Percentiles rank a stretch among this genome's conserved stretches.
phyloP scores from a whole-genome alignment of 176 grass and related monocot species.

The Oropetium thomaeum region DNA sequence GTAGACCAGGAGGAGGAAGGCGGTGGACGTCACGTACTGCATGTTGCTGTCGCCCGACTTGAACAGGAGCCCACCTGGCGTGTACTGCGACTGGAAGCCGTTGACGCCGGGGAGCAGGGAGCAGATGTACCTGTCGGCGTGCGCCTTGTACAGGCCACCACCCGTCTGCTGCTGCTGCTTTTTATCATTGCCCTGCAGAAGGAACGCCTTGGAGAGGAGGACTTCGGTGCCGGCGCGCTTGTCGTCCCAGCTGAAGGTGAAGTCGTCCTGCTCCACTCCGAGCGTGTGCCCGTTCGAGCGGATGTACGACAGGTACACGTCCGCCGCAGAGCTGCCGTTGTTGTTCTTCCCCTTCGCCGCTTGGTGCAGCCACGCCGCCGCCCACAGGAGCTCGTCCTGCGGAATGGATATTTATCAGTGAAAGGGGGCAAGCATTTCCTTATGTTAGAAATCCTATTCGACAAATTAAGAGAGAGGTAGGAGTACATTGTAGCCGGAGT shows the following conservation, averaged over 20 bases:
- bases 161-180: no score
- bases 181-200: conserved; percentile 27
- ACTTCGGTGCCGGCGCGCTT: conserved; percentile 66
- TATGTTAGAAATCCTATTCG: no score
- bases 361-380: conserved; percentile 63
- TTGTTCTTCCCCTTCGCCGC: not conserved
- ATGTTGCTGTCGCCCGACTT: conserved; percentile 70
- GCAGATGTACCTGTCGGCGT: conserved; percentile 73
- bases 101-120: conserved; percentile 53
- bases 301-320: conserved; percentile 72
- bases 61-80: conserved; percentile 64
- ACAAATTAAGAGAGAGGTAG: no score
- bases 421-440: not conserved
- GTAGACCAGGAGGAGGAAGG: conserved; percentile 72
- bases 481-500: conserved; percentile 55
- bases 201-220: conserved; percentile 58
- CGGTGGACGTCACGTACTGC: conserved; percentile 82
- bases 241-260: conserved; percentile 86
- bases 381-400: conserved; percentile 75
- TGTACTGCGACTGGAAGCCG: conserved; percentile 68
- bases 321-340: no score
- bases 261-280: conserved; percentile 65
- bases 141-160: conserved; percentile 78
- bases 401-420: no score
- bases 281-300: conserved; percentile 48